These are phyloP conservation scores for Alternaria gaisen DNA, from an alignment of 2,329 filamentous ascomycete species.

Conservation along the genomic window DNA sequence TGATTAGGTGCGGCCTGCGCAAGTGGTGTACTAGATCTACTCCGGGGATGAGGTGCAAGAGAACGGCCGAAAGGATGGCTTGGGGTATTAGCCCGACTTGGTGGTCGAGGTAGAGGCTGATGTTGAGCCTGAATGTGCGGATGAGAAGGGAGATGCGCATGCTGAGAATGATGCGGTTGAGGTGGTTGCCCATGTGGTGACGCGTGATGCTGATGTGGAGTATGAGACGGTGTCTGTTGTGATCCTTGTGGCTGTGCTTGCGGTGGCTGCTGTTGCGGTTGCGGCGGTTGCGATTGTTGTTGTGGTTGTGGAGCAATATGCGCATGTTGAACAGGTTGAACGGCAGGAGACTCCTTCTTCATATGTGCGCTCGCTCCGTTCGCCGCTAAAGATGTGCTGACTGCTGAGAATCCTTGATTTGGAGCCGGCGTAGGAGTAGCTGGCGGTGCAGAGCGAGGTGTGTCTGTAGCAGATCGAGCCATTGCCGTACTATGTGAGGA, in stretches of 20 bases:
- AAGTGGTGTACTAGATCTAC: conserved; percentile 42
- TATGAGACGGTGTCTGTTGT: conserved; percentile 14
- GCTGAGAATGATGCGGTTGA: conserved; percentile 17
- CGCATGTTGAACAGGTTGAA: conserved; percentile 27
- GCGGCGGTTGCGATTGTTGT: conserved; percentile 13
- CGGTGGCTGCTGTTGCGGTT: conserved; percentile 19
- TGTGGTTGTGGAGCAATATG: conserved; percentile 31
- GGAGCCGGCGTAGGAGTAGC: conserved; percentile 16
- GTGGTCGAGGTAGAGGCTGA: conserved; percentile 26
- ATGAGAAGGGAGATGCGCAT: conserved; percentile 24
- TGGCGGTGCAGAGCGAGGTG: conserved; percentile 25
- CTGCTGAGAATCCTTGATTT: conserved; percentile 22
- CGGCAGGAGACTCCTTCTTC: conserved; percentile 34
- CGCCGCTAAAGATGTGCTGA: conserved; percentile 20
- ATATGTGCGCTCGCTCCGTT: conserved; percentile 28
- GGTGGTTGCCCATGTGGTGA: conserved; percentile 16
- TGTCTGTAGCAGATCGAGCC: conserved; percentile 22
- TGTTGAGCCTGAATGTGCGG: conserved; percentile 28
- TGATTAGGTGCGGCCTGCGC: conserved; percentile 31
- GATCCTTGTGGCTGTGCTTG: conserved; percentile 18
- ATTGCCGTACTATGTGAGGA: conserved; percentile 24
- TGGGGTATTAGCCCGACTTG: conserved; percentile 39
- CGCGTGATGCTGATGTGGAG: conserved; percentile 17
- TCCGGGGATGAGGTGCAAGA: conserved; percentile 37
- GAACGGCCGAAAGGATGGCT: conserved; percentile 31